These are phyloP conservation scores for Aspergillus persii DNA, from an alignment of 2,329 filamentous ascomycete genomes.

Conservation along the genomic window DNA sequence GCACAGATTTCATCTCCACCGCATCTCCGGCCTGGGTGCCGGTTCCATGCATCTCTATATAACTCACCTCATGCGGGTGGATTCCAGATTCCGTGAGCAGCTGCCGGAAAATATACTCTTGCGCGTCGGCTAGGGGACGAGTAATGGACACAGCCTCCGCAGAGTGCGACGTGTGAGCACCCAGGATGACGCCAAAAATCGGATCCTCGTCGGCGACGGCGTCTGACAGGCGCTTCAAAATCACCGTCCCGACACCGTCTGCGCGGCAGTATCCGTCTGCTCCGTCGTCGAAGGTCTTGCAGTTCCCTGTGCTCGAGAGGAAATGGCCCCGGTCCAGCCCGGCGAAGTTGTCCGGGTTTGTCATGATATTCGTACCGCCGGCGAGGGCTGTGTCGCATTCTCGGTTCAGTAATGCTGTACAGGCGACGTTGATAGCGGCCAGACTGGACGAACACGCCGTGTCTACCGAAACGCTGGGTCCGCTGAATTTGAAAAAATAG, in stretches of 20 bases:
- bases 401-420: conserved; percentile 67
- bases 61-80: conserved; percentile 35
- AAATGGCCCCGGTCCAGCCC: conserved; percentile 59
- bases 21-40: conserved; percentile 38
- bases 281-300: conserved; percentile 48
- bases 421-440: conserved; percentile 68
- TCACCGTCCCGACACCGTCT: conserved; percentile 49
- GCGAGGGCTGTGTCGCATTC: conserved; percentile 78
- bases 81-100: conserved; percentile 37
- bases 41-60: conserved; percentile 40
- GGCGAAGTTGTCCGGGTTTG: conserved; percentile 74
- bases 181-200: conserved; percentile 43
- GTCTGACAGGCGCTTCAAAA: conserved; percentile 51
- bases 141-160: conserved; percentile 46
- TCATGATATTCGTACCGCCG: conserved; percentile 69
- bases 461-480: conserved; percentile 68
- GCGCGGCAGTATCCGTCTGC: conserved; percentile 56
- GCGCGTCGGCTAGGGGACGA: conserved; percentile 38
- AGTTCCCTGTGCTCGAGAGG: conserved; percentile 39
- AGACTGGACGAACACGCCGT: conserved; percentile 73
- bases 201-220: conserved; percentile 50
- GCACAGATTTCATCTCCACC: conserved; percentile 37
- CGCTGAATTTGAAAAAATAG: conserved; percentile 73
- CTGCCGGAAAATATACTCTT: conserved; percentile 36
- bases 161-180: conserved; percentile 44